Conservation (phyloP, 2,329 filamentous ascomycete species). For the Sclerotinia nivalis region DNA sequence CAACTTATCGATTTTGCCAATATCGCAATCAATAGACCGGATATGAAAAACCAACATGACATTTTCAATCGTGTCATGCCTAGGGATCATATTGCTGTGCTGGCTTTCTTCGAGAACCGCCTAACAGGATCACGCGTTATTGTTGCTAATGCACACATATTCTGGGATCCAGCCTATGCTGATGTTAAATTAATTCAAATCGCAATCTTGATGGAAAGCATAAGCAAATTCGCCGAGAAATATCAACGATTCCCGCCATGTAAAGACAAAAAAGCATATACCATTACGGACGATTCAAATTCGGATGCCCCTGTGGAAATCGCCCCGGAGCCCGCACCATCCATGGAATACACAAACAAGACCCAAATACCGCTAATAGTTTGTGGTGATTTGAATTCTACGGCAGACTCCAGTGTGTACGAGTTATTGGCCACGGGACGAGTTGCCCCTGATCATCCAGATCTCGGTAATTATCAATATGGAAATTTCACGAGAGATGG, state of each 20-base stretch:
- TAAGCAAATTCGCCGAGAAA: conserved; percentile 81
- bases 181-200: conserved; percentile 98
- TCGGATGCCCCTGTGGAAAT: conserved; percentile 53
- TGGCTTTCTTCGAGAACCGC: conserved; percentile 90
- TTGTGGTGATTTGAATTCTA: conserved; percentile 96
- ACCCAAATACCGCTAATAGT: conserved; percentile 88
- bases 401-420: conserved; percentile 82
- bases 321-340: conserved; percentile 69
- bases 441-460: conserved; percentile 74
- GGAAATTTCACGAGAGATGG: conserved; percentile 91
- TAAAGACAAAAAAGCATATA: conserved; percentile 67
- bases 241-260: conserved; percentile 78
- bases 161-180: conserved; percentile 87
- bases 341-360: conserved; percentile 80
- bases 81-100: conserved; percentile 92
- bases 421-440: conserved; percentile 82
- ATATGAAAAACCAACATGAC: conserved; percentile 96
- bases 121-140: conserved; percentile 88
- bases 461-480: conserved; percentile 80
- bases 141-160: conserved; percentile 89
- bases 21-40: conserved; percentile 88
- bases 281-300: conserved; percentile 45
- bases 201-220: conserved; percentile 89
- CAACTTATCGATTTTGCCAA: conserved; percentile 89
- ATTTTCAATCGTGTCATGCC: conserved; percentile 99